These are phyloP conservation scores for Penicillium sp. DNA, from an alignment of 2,329 filamentous ascomycete genomes.

Conservation along the genomic window DNA sequence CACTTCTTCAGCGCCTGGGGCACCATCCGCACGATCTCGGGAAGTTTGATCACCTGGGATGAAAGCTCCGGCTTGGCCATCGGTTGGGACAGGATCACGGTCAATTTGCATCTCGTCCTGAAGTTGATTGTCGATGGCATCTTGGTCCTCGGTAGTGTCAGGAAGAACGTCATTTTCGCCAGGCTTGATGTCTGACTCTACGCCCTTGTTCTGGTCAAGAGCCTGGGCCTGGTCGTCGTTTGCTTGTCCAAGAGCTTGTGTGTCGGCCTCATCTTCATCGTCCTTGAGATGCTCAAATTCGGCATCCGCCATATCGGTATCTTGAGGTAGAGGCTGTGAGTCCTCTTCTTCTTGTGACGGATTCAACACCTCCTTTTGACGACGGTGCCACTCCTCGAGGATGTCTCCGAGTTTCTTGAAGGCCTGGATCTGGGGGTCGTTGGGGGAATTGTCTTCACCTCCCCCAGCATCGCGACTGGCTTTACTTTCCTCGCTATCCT, in stretches of 20 bases:
- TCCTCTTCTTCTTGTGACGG: constrained; percentile 55
- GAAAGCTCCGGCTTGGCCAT: constrained; percentile 50
- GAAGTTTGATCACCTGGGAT: constrained; percentile 51
- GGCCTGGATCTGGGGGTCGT: constrained; percentile 60
- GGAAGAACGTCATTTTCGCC: constrained; percentile 60
- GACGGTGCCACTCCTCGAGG: constrained; percentile 87
- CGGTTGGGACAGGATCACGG: constrained; percentile 33
- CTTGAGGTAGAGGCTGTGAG: constrained; percentile 54
- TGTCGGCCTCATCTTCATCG: constrained; percentile 77
- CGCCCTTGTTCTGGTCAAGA: constrained; percentile 84
- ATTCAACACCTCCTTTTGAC: constrained; percentile 77
- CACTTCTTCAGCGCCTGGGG: constrained; percentile 42
- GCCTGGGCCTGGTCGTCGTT: constrained; percentile 83
- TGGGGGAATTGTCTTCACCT: constrained; percentile 33
- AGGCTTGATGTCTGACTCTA: constrained; percentile 64
- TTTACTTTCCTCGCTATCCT: constrained; percentile 42
- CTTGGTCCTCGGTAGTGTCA: constrained; percentile 46
- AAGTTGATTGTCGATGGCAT: constrained; percentile 47
- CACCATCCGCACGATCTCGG: constrained; percentile 27
- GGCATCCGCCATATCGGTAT: constrained; percentile 72
- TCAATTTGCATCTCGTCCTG: constrained; percentile 48
- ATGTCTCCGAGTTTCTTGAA: constrained; percentile 96
- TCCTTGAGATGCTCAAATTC: constrained; percentile 93
- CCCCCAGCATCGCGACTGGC: constrained; percentile 38
- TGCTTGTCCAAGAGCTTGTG: constrained; percentile 86